A percentile compares a stretch with the other conserved stretches of the same genome.
phyloP scores from a whole-genome alignment of 2,329 filamentous ascomycete genomes.

The Macrophomina tecta region DNA sequence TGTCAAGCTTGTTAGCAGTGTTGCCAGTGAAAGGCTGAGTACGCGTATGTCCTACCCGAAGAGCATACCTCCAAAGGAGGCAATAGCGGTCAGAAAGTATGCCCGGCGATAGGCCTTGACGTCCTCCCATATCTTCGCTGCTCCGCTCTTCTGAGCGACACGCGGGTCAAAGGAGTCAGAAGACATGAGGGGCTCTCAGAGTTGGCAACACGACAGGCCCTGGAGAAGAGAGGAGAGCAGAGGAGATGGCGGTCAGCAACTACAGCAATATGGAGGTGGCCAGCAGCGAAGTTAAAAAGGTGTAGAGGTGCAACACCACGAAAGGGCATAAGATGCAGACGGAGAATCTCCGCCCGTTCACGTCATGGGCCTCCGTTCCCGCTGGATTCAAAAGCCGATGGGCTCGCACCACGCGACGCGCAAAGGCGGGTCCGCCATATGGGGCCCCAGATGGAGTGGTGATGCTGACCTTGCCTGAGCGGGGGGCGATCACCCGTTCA shows the following conservation, averaged over 20 bases:
- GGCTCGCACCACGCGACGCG: constrained; percentile 13
- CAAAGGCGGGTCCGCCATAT: constrained; percentile 17
- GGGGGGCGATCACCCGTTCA: constrained; percentile 13
- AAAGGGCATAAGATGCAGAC: constrained; percentile 9
- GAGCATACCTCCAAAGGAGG: constrained; percentile 50
- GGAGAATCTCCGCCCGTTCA: constrained; percentile 21
- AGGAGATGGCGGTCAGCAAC: background rate
- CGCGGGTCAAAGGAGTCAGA: background rate
- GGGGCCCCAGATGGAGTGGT: constrained; percentile 20
- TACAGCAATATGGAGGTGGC: constrained; percentile 9
- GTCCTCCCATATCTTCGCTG: constrained; percentile 33
- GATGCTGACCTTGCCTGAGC: constrained; percentile 6
- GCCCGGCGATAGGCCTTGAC: constrained; percentile 48
- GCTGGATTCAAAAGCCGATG: constrained; percentile 19
- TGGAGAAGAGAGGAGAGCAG: background rate
- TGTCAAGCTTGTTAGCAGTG: background rate
- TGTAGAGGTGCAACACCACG: constrained; percentile 8
- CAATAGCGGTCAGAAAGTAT: constrained; percentile 50
- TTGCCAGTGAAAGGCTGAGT: constrained; percentile 28
- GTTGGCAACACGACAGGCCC: background rate
- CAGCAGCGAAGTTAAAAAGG: constrained; percentile 14
- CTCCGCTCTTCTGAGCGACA: background rate
- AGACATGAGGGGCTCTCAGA: background rate
- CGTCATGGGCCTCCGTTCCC: constrained; percentile 12
- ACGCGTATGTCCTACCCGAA: constrained; percentile 34